Evolutionary conservation across 2,329 filamentous ascomycete genomes (phyloP).

Genomic region (Diaporthe capsici): DNA sequence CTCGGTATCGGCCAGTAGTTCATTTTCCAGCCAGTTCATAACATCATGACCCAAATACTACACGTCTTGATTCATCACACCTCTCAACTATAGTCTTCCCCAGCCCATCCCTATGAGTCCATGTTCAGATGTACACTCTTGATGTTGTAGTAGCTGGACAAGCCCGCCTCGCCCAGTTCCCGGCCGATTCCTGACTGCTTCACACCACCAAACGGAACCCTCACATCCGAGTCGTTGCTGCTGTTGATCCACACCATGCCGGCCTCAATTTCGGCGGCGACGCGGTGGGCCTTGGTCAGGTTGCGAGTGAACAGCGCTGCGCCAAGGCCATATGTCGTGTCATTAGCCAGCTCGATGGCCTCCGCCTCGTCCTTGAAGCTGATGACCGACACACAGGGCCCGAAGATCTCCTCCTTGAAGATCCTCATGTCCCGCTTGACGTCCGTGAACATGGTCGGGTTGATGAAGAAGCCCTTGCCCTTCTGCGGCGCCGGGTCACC

Average conservation of each 20-base stretch:
- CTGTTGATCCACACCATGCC: constrained; percentile 66
- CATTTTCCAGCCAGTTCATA: neutral
- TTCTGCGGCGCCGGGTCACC: constrained; percentile 72
- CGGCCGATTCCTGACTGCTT: constrained; percentile 56
- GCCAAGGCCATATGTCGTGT: constrained; percentile 70
- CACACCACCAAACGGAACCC: constrained; percentile 63
- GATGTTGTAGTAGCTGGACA: constrained; percentile 54
- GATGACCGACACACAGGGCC: constrained; percentile 52
- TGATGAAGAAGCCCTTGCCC: constrained; percentile 54
- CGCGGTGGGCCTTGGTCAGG: constrained; percentile 60
- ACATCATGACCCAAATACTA: neutral
- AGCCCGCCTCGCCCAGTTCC: constrained; percentile 54
- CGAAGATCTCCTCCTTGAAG: constrained; percentile 55
- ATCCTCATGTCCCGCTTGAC: constrained; percentile 54
- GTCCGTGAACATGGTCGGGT: constrained; percentile 53
- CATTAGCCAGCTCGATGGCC: constrained; percentile 53
- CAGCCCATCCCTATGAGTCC: constrained; percentile 42
- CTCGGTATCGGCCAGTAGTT: neutral
- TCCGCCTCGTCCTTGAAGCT: constrained; percentile 55
- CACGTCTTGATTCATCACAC: neutral
- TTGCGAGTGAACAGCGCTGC: constrained; percentile 71
- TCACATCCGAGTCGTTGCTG: constrained; percentile 61
- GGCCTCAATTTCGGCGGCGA: constrained; percentile 68
- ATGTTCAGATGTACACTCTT: constrained; percentile 56
- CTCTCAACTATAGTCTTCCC: neutral